Evolutionary conservation across 208 protist genomes (phyloP), one percentile per base, ranked within the genome.

Genomic region (Novymonas esmeraldas): DNA sequence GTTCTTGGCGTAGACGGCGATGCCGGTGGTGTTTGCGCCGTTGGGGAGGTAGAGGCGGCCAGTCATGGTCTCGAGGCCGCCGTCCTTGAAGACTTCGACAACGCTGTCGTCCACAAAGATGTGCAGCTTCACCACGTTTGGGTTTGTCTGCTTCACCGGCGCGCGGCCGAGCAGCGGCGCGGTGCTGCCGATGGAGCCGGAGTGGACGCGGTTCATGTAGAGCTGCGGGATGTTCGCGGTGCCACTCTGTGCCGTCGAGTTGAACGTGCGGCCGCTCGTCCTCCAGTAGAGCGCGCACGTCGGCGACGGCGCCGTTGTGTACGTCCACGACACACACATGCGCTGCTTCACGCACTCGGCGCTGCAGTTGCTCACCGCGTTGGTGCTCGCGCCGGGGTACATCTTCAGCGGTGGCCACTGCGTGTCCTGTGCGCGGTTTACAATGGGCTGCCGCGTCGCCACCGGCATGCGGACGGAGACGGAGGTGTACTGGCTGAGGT

Each of bases 11-110:
- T 82, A 79, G 38, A 82, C 38, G 6, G 66, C 71, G 28, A 82
- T 56, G 64, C 64, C 49, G 9, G 66, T 82, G 34, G 70, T 61
- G 16, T 49, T 36, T 7, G 13, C 72, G 20, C 49, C 66, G n/a
- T 70, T 22, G 9, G 59, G 63, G 20, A 79, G 52, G 67, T 82
- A 82, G 39, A 79, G 42, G 6, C 62, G 72, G 0, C 66, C 77
- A 22, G 66, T 82, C 28, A 78, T 46, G 55, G 74, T 72, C 70
- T 89, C 66, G 39, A 84, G 46, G 3, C 71, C 78, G 46, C 66
- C 58, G 55, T 84, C 70, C 65, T 82, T 73, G 73, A 89, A 77
- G 34, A 85, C 65, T 68, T 89, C 78, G 10, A 83, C 31, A 29
- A 83, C 54, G 45, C 63, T 77, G 67, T 64, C 64, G 34, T 83